A percentile compares a stretch with the other conserved stretches of the same genome.
Evolutionary conservation across 139 green algal species (phyloP).

Genomic region (Chlorella ohadii): DNA sequence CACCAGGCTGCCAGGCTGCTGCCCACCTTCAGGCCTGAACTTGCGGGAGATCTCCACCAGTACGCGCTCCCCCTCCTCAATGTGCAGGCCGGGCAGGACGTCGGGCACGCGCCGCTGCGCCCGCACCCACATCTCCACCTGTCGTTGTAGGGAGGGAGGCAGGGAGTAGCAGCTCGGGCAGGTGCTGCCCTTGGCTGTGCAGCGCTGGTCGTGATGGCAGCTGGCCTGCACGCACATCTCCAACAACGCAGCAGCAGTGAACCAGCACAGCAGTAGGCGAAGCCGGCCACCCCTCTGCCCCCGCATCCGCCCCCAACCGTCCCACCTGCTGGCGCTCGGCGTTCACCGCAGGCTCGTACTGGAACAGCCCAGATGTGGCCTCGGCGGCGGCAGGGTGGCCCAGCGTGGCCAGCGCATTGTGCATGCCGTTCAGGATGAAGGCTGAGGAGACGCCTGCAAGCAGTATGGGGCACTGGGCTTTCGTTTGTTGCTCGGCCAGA

Average conservation of each 20-base stretch:
- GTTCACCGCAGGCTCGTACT: constrained; percentile 53
- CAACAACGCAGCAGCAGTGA: no score
- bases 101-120: constrained; percentile 6
- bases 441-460: constrained; percentile 60
- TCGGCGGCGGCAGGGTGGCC: constrained; percentile 15
- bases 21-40: constrained; percentile 46
- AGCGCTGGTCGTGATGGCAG: no score
- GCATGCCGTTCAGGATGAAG: constrained; percentile 75
- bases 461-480: background rate
- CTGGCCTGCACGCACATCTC: no score
- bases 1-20: no score
- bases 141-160: constrained; percentile 33
- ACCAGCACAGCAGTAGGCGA: no score
- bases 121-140: constrained; percentile 63
- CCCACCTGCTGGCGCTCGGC: constrained; percentile 26
- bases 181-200: no score
- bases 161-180: no score
- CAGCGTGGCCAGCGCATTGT: constrained; percentile 45
- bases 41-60: constrained; percentile 75
- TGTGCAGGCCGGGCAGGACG: constrained; percentile 30
- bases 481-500: no score
- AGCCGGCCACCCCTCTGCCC: background rate
- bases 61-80: constrained; percentile 52
- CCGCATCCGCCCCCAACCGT: background rate
- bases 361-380: background rate